Evolutionary conservation across 2,329 filamentous ascomycete species (phyloP).

Genomic region (Talaromyces sp.): DNA sequence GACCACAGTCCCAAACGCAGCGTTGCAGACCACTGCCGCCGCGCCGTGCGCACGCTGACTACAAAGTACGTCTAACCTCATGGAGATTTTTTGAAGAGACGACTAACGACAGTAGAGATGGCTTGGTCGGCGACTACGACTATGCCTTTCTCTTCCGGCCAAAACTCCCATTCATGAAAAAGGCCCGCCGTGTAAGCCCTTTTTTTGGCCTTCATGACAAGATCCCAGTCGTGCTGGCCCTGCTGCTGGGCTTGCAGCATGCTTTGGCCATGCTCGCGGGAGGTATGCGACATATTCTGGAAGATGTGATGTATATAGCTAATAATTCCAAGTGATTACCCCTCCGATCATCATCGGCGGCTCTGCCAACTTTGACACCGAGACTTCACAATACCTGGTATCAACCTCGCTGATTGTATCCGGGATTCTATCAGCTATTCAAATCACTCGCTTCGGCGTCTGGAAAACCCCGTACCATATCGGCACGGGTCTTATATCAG

Average conservation of each 20-base stretch:
- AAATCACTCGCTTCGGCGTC: slow-evolving; percentile 63
- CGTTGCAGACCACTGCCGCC: slow-evolving; percentile 29
- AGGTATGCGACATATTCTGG: slow-evolving; percentile 17
- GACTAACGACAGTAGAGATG: slow-evolving; percentile 46
- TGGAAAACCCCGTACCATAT: slow-evolving; percentile 58
- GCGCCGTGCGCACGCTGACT: slow-evolving; percentile 32
- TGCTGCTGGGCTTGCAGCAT: slow-evolving; percentile 66
- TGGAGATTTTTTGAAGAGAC: too few species aligned
- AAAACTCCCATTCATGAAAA: slow-evolving; percentile 76
- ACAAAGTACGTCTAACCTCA: slow-evolving; percentile 29
- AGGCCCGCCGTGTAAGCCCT: slow-evolving; percentile 52
- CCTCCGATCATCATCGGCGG: slow-evolving; percentile 60
- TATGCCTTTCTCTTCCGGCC: slow-evolving; percentile 82
- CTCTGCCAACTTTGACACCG: slow-evolving; percentile 53
- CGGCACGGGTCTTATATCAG: slow-evolving; percentile 62
- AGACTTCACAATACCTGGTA: slow-evolving; percentile 59
- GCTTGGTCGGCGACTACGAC: slow-evolving; percentile 80
- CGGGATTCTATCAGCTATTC: slow-evolving; percentile 59
- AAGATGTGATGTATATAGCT: background rate
- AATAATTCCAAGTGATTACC: slow-evolving; percentile 44
- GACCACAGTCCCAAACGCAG: slow-evolving; percentile 31
- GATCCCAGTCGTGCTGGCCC: slow-evolving; percentile 62
- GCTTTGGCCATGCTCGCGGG: slow-evolving; percentile 61
- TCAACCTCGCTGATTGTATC: slow-evolving; percentile 65
- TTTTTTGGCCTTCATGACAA: slow-evolving; percentile 66